A percentile compares a stretch with the other conserved stretches of the same genome.
Evolutionary conservation across 2,329 filamentous ascomycete genomes (phyloP).

Genomic region (Rasamsonia emersonii): DNA sequence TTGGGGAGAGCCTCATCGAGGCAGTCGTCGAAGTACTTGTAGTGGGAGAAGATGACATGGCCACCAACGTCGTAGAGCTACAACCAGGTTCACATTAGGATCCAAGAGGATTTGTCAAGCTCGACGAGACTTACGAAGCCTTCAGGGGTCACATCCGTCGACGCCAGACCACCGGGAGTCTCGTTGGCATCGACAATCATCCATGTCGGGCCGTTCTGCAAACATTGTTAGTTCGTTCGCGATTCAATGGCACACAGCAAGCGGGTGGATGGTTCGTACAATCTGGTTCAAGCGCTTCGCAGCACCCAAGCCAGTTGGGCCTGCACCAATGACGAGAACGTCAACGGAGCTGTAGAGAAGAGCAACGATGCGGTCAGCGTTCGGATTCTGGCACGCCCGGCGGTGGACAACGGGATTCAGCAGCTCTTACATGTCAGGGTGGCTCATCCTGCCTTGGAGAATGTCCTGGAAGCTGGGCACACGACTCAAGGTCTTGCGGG

Average conservation of each 20-base stretch:
- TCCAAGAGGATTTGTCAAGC: too few species aligned
- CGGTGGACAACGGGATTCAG: neutral
- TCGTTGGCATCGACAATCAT: conserved; percentile 88
- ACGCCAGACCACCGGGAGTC: conserved; percentile 88
- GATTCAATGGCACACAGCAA: conserved; percentile 1
- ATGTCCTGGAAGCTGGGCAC: conserved; percentile 39
- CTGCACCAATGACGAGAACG: conserved; percentile 95
- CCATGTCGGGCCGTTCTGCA: conserved; percentile 84
- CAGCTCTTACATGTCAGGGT: conserved; percentile 36
- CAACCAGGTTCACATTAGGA: too few species aligned
- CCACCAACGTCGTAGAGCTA: conserved; percentile 98
- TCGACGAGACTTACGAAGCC: conserved; percentile 78
- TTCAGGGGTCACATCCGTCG: conserved; percentile 89
- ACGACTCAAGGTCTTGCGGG: conserved; percentile 34
- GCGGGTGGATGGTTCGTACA: conserved; percentile 47
- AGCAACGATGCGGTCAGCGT: conserved; percentile 9
- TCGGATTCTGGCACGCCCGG: too few species aligned
- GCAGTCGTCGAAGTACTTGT: conserved; percentile 99
- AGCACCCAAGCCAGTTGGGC: conserved; percentile 93
- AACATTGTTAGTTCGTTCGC: conserved; percentile 15
- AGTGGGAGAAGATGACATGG: conserved; percentile 98
- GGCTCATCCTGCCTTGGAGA: conserved; percentile 38
- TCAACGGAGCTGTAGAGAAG: conserved; percentile 65
- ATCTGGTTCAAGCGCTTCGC: conserved; percentile 97
- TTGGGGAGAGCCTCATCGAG: conserved; percentile 93